Base-by-base conservation (phyloP, 495 filamentous ascomycete species). In the Cladorrhinum samala region DNA sequence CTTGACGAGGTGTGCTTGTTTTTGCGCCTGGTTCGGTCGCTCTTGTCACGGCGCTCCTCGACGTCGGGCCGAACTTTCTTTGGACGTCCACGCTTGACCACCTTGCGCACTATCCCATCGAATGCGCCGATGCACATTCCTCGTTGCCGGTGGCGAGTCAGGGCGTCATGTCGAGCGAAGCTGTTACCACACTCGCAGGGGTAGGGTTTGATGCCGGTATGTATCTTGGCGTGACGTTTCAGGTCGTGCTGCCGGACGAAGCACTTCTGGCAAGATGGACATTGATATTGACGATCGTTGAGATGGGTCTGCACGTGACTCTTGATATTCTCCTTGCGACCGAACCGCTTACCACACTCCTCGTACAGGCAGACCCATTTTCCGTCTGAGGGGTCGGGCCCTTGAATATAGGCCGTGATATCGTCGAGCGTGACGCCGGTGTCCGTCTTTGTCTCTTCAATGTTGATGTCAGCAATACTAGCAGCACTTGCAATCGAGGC, bases 231-330 rank as follows among this genome's bases (percentile, higher is more conserved):
- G 64, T 98, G 93, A 18, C 93, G 85, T 70, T 97, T 98, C 52
- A 97, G 81, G 64, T 98, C 93, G 65, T 98, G 94, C 55, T 93
- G 91, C 21, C 93, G 84, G 53, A 97, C 94, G 61, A 98, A 98
- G 67, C 88, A 89, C 68, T 96, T 96, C 20, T 83, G 76, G 70
- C 93, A 98, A 19, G 85, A 79, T 46, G 88, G 85, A 66, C 93
- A 98, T 61, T 84, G 82, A 71, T 84, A 98, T 64, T 95, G 94
- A 24, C 94, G 81, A 58, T 97, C 94, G 56, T 91, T 91, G 50
- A 98, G 84, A 64, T 98, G 93, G 1, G 93, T 96, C 68, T 98
- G 93, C 40, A 98, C 88, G 67, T 98, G 93, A 8, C 90, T 92
- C 63, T 92, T 94, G 73, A 96, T 94, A 68, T 98, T 98, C 70